phyloP scores from a whole-genome alignment of 169 alveolate genomes.

The Plasmodium vivax region DNA sequence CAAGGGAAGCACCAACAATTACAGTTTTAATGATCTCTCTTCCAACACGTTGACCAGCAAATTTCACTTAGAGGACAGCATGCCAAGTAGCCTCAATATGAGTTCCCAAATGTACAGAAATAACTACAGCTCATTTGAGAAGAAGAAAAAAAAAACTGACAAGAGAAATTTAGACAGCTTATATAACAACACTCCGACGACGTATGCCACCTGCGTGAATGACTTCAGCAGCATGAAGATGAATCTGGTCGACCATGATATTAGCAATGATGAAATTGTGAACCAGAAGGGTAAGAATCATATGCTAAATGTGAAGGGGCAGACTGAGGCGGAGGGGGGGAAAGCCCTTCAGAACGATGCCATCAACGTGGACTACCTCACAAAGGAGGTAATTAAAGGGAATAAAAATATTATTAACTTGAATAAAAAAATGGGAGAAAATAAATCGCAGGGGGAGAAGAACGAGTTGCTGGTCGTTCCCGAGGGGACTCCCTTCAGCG shows the following conservation, averaged over 20 bases:
- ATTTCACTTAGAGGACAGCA: not conserved
- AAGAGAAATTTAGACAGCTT: not conserved
- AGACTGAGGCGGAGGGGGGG: not conserved
- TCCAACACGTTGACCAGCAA: conserved; percentile 36
- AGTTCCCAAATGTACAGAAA: not conserved
- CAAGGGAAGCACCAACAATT: conserved; percentile 8
- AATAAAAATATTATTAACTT: not conserved
- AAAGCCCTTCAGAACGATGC: not conserved
- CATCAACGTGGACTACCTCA: not conserved
- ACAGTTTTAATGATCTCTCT: conserved; percentile 16
- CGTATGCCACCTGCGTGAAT: not conserved
- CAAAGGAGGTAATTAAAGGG: not conserved
- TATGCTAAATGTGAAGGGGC: not conserved
- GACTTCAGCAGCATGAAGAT: not conserved
- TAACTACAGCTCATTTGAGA: conserved; percentile 7
- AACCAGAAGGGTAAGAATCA: not conserved
- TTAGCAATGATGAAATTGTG: not conserved
- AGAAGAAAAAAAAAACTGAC: conserved; percentile 17
- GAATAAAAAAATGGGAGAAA: not conserved
- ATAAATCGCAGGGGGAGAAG: not conserved
- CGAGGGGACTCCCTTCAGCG: not conserved
- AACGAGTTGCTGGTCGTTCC: not conserved
- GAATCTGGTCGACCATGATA: not conserved
- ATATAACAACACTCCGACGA: not conserved
- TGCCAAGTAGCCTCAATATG: conserved; percentile 16